These are phyloP conservation scores for Aureobasidium zeae DNA, from an alignment of 2,329 filamentous ascomycete species.

Conservation along the genomic window DNA sequence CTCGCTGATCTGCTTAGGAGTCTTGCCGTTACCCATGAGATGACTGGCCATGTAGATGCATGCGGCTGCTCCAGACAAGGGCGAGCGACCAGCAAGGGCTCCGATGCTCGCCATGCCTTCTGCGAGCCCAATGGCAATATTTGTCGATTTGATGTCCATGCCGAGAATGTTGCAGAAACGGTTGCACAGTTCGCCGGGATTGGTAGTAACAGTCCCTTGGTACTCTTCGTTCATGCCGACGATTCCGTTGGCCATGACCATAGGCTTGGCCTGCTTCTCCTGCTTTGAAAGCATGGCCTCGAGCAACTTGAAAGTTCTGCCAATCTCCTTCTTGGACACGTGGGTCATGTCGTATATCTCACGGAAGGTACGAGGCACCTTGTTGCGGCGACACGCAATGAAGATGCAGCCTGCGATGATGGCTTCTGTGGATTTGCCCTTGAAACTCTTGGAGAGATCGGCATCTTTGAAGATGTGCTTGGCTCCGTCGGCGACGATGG, in stretches of 20 bases:
- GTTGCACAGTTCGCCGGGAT: slow-evolving; percentile 54
- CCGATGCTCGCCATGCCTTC: slow-evolving; percentile 67
- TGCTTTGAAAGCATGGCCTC: slow-evolving; percentile 78
- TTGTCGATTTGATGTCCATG: slow-evolving; percentile 65
- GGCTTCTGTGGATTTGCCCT: slow-evolving; percentile 87
- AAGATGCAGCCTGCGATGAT: slow-evolving; percentile 96
- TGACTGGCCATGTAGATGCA: slow-evolving; percentile 95
- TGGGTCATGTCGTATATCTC: slow-evolving; percentile 91
- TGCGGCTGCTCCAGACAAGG: slow-evolving; percentile 84
- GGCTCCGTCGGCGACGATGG: slow-evolving; percentile 74
- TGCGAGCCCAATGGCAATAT: slow-evolving; percentile 70
- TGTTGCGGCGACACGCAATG: slow-evolving; percentile 86
- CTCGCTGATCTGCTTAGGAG: slow-evolving; percentile 75
- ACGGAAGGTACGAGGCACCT: slow-evolving; percentile 78
- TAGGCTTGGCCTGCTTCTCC: slow-evolving; percentile 41
- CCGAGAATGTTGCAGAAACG: slow-evolving; percentile 82
- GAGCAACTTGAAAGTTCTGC: slow-evolving; percentile 84
- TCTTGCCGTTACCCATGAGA: slow-evolving; percentile 67
- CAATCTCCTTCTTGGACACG: slow-evolving; percentile 95
- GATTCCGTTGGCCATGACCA: slow-evolving; percentile 32
- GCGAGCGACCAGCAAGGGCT: slow-evolving; percentile 82
- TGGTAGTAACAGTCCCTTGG: slow-evolving; percentile 21
- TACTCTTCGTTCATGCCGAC: slow-evolving; percentile 21
- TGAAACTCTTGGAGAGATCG: slow-evolving; percentile 86
- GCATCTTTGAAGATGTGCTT: slow-evolving; percentile 94